Conservation (phyloP, 192 early-diverging fungal species). For the Linnemannia zychae region DNA sequence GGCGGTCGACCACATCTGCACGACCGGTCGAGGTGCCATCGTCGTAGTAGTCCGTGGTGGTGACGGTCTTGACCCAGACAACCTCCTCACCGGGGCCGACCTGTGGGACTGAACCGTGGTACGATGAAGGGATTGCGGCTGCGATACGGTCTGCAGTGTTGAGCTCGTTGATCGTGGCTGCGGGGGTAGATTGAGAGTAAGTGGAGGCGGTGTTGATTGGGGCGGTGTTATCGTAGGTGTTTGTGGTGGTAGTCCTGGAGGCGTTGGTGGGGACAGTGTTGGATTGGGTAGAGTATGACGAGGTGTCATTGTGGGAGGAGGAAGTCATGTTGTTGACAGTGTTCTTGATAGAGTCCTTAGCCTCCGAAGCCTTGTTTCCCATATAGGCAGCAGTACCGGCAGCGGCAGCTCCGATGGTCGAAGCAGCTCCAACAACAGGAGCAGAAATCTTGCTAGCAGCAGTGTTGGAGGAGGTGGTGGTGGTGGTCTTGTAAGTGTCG, state of each 20-base stretch:
- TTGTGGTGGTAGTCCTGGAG: neutral
- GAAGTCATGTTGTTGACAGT: neutral
- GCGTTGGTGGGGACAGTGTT: neutral
- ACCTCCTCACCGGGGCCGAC: slow-evolving; percentile 20
- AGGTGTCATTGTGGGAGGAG: neutral
- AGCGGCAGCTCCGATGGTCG: neutral
- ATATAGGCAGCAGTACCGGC: slow-evolving; percentile 15
- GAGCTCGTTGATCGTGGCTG: neutral
- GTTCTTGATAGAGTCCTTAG: slow-evolving; percentile 1
- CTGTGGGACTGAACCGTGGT: slow-evolving; percentile 17
- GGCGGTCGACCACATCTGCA: slow-evolving; percentile 22
- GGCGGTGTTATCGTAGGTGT: neutral
- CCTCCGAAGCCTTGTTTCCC: slow-evolving; percentile 1
- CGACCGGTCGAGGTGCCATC: neutral
- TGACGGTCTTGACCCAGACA: slow-evolving; percentile 40
- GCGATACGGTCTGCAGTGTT: neutral
- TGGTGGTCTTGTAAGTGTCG: neutral
- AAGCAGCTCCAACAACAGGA: slow-evolving; percentile 21
- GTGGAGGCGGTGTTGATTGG: neutral
- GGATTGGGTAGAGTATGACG: neutral
- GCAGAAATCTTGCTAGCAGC: neutral
- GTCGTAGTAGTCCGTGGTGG: slow-evolving; percentile 23
- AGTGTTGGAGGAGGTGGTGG: neutral
- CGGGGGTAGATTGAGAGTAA: neutral
- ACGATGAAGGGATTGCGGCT: slow-evolving; percentile 8